Base-by-base conservation (phyloP, 108 stramenopile species). In the Chaetoceros tenuissimus region DNA sequence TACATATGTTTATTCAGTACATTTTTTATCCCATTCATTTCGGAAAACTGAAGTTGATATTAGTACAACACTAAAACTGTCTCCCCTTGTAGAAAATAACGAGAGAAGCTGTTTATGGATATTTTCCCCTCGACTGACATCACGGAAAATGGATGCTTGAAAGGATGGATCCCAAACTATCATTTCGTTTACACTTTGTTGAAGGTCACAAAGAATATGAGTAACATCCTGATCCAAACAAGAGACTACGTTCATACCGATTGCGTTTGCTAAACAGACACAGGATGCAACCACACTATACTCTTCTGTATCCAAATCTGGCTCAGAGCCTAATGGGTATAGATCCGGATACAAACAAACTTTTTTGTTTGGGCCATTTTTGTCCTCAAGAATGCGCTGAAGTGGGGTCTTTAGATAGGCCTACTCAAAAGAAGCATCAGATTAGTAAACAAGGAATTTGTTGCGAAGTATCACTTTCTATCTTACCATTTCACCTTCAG, bases 191-290 rank as follows among this genome's bases (percentile, higher is more conserved):
- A 57, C 53, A 18, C 48, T 53, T 47, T 7, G 28, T 27, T 66
- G 24, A 64, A 84, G 57, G 24, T 77, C 77, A 45, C 76, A 75
- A 22, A 84, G 52, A 24, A 84, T 55, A 50, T 81, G 79, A 44
- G 77, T 84, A 17, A 84, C 77, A 46, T 74, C 77, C 50, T 31
- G 52, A 48, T 84, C 77, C 7, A 84, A 47, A 66, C 77, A 69
- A 47, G 65, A 65, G 26, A 69, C 70, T 13, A 76, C 60, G 13
- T 69, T 46, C 7, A 77, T 80, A 17, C 83, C 83, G 72, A 80
- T 76, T 3, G 59, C 58, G n/a, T 50, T 53, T 10, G 72, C 79
- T 23, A 84, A 46, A 13, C 77, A 80, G 13, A 84, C 29, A n/a
- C 52, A 53, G 0, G 83, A 67, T 31, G 64, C 48, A 3, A 81